phyloP scores from a whole-genome alignment of 2,329 filamentous ascomycete genomes.

The Lasiodiplodia sp. region DNA sequence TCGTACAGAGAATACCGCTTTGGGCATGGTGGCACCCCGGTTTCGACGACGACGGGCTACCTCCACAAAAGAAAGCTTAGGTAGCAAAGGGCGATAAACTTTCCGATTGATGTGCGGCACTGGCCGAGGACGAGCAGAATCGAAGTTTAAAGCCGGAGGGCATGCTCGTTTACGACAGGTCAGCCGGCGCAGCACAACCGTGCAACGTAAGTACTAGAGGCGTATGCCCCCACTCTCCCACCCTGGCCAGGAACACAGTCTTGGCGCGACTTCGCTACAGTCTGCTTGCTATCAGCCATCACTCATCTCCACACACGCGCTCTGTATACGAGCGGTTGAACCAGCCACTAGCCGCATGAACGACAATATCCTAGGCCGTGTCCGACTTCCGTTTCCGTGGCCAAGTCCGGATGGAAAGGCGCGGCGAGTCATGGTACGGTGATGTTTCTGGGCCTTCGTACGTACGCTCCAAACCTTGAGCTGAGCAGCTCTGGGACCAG shows the following conservation, averaged over 20 bases:
- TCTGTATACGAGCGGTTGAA: slow-evolving; percentile 5
- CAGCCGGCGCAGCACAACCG: not conserved
- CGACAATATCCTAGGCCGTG: not conserved
- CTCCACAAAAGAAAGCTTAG: not conserved
- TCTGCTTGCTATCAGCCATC: not conserved
- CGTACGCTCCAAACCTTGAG: slow-evolving; percentile 19
- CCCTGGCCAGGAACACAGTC: not conserved
- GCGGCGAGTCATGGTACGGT: slow-evolving; percentile 15
- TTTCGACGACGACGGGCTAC: not conserved
- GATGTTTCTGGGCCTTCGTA: slow-evolving; percentile 22
- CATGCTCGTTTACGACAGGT: not conserved
- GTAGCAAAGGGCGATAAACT: not conserved
- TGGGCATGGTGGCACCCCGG: not conserved
- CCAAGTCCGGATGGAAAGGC: slow-evolving; percentile 9
- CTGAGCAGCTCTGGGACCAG: not conserved
- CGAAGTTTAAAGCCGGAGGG: not conserved
- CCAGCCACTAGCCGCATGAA: not conserved
- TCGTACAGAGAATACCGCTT: not conserved
- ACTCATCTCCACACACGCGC: not conserved
- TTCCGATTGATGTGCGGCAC: not conserved
- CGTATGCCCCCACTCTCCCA: not conserved
- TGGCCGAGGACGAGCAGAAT: not conserved
- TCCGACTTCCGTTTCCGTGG: slow-evolving; percentile 7
- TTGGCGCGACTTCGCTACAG: not conserved
- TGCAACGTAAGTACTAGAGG: not conserved